phyloP scores from a whole-genome alignment of 2,329 filamentous ascomycete species.

The Fusarium agapanthi region DNA sequence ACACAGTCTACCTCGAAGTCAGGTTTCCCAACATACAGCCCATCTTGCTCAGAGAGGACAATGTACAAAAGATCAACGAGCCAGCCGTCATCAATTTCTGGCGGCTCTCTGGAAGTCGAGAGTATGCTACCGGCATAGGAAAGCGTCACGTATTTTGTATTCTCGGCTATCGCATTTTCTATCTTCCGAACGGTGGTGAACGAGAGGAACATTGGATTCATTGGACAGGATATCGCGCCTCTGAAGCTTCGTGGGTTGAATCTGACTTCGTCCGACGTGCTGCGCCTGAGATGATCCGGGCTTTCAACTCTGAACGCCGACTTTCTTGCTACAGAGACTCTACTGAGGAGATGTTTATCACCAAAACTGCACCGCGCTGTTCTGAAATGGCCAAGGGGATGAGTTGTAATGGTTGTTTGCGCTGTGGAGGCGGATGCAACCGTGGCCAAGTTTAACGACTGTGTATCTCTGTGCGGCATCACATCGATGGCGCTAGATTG shows the following conservation, averaged over 20 bases:
- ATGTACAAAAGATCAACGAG: not conserved
- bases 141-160: not conserved
- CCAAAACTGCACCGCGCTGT: not conserved
- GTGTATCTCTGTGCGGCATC: not conserved
- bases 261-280: not conserved
- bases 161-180: not conserved
- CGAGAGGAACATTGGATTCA: not conserved
- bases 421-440: not conserved
- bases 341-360: not conserved
- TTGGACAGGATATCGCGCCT: not conserved
- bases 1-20: not conserved
- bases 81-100: not conserved
- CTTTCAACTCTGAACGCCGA: not conserved
- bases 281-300: not conserved
- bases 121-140: not conserved
- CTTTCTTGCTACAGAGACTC: not conserved
- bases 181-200: not conserved
- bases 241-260: not conserved
- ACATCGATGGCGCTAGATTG: not conserved
- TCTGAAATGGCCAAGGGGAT: not conserved
- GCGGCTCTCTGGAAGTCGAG: not conserved
- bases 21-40: not conserved
- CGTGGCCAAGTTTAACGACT: not conserved
- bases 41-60: not conserved
- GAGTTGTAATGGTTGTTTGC: not conserved